These are phyloP conservation scores for Vaccinium corymbosum DNA, from an alignment of 148 eudicot species.

Conservation along the genomic window DNA sequence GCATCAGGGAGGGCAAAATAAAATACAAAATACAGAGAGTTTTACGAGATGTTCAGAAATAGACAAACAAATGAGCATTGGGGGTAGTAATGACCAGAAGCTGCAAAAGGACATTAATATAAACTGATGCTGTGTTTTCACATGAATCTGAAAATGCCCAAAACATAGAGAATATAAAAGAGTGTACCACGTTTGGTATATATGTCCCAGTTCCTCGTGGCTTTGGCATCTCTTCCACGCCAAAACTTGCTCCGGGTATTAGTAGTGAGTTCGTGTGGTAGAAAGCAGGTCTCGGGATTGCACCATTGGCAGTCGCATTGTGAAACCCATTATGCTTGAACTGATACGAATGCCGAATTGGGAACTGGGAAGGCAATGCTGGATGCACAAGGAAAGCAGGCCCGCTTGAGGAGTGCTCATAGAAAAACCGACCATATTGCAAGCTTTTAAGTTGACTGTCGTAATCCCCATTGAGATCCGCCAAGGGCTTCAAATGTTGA, in stretches of 20 bases:
- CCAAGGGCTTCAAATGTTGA: conserved; percentile 26
- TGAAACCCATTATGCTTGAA: conserved; percentile 46
- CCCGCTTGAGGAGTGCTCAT: conserved; percentile 30
- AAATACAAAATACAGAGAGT: background rate
- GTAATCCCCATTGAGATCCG: conserved; percentile 72
- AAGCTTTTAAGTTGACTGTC: conserved; percentile 44
- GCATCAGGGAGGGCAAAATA: too few species aligned
- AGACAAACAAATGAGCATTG: background rate
- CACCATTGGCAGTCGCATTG: conserved; percentile 47
- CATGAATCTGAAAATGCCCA: background rate
- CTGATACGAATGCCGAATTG: conserved; percentile 29
- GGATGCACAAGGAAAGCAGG: conserved; percentile 38
- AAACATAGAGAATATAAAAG: background rate
- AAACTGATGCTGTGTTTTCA: background rate
- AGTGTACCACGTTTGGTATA: conserved; percentile 68
- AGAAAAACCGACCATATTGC: conserved; percentile 53
- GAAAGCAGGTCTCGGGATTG: conserved; percentile 42
- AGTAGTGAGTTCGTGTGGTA: conserved; percentile 33
- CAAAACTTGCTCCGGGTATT: conserved; percentile 37
- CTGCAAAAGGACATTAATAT: background rate
- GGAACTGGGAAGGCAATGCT: conserved; percentile 30
- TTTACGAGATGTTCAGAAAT: background rate
- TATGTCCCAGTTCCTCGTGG: conserved; percentile 77
- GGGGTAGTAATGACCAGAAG: background rate
- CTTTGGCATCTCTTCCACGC: conserved; percentile 56